A percentile compares a stretch with the other conserved stretches of the same genome.
Conservation (phyloP, 2,329 filamentous ascomycete genomes). For the Metarhizium anisopliae region DNA sequence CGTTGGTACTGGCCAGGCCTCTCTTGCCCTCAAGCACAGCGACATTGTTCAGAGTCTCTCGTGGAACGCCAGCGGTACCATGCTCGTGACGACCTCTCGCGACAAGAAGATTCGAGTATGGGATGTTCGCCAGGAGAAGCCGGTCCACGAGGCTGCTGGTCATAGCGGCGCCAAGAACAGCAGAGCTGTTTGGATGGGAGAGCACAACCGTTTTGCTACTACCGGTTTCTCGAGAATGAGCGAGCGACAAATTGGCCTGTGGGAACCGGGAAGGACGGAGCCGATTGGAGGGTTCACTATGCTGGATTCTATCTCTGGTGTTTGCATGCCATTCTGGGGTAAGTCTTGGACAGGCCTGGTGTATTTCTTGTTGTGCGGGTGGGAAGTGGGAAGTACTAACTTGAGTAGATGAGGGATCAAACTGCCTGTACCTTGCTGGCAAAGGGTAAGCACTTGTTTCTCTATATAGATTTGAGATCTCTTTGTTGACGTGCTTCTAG, state of each 20-base stretch:
- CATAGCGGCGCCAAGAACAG: slow-evolving; percentile 96
- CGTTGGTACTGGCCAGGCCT: slow-evolving; percentile 65
- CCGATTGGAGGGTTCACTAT: slow-evolving; percentile 86
- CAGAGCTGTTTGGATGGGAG: slow-evolving; percentile 92
- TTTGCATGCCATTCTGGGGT: slow-evolving; percentile 99
- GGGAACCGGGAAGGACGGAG: slow-evolving; percentile 81
- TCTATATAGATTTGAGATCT: background rate
- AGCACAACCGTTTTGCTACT: slow-evolving; percentile 90
- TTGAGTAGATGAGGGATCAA: slow-evolving; percentile 71
- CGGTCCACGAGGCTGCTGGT: slow-evolving; percentile 74
- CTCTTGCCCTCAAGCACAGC: slow-evolving; percentile 70
- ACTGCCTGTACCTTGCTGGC: slow-evolving; percentile 90
- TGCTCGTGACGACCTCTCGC: slow-evolving; percentile 85
- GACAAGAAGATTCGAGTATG: slow-evolving; percentile 98
- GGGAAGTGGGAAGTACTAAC: slow-evolving; percentile 12
- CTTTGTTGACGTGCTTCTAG: slow-evolving; percentile 33
- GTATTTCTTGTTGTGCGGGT: background rate
- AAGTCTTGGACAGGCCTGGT: slow-evolving; percentile 14
- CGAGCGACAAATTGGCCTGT: slow-evolving; percentile 88
- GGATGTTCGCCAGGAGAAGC: slow-evolving; percentile 90
- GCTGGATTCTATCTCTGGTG: slow-evolving; percentile 91
- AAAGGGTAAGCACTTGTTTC: slow-evolving; percentile 64
- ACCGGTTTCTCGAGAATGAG: slow-evolving; percentile 99
- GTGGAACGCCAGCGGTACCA: slow-evolving; percentile 83
- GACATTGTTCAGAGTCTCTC: slow-evolving; percentile 94